Percentiles rank a stretch among this genome's conserved stretches.
These are phyloP conservation scores for Leishmania braziliensis DNA, from an alignment of 208 protist genomes.

Conservation along the genomic window DNA sequence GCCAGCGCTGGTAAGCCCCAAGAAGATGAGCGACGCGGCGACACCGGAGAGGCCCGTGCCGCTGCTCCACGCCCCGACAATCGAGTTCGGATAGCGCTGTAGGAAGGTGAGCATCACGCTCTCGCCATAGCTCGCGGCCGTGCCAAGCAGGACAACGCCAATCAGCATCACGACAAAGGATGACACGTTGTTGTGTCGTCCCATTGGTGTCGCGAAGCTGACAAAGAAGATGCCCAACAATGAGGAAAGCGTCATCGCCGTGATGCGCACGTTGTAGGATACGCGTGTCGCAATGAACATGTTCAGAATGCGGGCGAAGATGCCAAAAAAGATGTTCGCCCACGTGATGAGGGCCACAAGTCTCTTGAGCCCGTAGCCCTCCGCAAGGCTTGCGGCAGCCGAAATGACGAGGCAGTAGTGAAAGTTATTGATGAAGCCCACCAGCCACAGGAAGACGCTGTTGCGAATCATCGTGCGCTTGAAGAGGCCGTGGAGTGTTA, in stretches of 20 bases:
- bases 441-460: conserved; percentile 53
- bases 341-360: conserved; percentile 74
- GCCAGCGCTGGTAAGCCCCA: conserved; percentile 58
- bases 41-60: conserved; percentile 92
- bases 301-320: conserved; percentile 74
- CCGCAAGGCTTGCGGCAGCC: conserved; percentile 51
- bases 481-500: background rate
- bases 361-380: conserved; percentile 60
- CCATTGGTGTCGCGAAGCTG: conserved; percentile 56
- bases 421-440: conserved; percentile 92
- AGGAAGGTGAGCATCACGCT: conserved; percentile 76
- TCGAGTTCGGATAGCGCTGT: conserved; percentile 73
- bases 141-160: conserved; percentile 70
- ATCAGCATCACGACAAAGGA: conserved; percentile 73
- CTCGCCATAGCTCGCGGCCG: conserved; percentile 78
- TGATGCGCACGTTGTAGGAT: conserved; percentile 79
- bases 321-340: conserved; percentile 87
- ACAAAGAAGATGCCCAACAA: conserved; percentile 83
- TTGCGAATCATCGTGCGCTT: conserved; percentile 24
- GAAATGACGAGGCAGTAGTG: conserved; percentile 86
- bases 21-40: conserved; percentile 67
- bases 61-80: conserved; percentile 85
- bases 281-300: conserved; percentile 71
- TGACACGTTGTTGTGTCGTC: conserved; percentile 44
- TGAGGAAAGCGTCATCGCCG: conserved; percentile 42